phyloP scores from a whole-genome alignment of 768 basidiomycete species.

The Mycena alexandri region DNA sequence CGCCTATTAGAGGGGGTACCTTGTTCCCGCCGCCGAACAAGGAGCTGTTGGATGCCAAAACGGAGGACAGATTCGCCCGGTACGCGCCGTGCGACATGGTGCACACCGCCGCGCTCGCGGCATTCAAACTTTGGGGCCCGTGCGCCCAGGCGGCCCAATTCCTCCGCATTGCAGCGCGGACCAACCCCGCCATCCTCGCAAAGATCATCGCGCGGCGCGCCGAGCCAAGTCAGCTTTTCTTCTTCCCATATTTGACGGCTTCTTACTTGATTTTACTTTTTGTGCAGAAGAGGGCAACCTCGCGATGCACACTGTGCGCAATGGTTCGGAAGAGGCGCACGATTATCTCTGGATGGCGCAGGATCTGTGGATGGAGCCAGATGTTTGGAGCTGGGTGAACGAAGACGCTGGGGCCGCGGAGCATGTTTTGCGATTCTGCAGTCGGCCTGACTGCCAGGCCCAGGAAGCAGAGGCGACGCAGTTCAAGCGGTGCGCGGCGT shows the following conservation, averaged over 20 bases:
- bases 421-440: constrained; percentile 42
- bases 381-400: constrained; percentile 31
- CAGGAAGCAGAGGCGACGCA: constrained; percentile 40
- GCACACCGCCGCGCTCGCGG: constrained; percentile 47
- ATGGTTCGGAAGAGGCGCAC: constrained; percentile 48
- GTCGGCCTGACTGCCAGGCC: constrained; percentile 38
- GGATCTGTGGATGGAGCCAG: constrained; percentile 46
- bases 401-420: constrained; percentile 32
- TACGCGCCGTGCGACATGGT: constrained; percentile 30
- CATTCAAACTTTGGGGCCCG: constrained; percentile 46
- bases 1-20: constrained; percentile 27
- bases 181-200: constrained; percentile 45
- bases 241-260: no score
- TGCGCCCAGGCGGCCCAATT: constrained; percentile 45
- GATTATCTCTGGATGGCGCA: constrained; percentile 51
- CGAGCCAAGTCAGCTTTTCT: constrained; percentile 40
- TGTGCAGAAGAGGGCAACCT: no score
- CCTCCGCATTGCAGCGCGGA: constrained; percentile 42
- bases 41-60: constrained; percentile 12
- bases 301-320: no score
- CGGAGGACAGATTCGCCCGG: constrained; percentile 28
- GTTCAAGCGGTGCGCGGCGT: constrained; percentile 49
- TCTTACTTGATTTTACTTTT: no score
- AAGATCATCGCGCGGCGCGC: constrained; percentile 47
- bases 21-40: constrained; percentile 18